Conservation (phyloP, 1,284 basidiomycete species). For the Sporisorium scitamineum region DNA sequence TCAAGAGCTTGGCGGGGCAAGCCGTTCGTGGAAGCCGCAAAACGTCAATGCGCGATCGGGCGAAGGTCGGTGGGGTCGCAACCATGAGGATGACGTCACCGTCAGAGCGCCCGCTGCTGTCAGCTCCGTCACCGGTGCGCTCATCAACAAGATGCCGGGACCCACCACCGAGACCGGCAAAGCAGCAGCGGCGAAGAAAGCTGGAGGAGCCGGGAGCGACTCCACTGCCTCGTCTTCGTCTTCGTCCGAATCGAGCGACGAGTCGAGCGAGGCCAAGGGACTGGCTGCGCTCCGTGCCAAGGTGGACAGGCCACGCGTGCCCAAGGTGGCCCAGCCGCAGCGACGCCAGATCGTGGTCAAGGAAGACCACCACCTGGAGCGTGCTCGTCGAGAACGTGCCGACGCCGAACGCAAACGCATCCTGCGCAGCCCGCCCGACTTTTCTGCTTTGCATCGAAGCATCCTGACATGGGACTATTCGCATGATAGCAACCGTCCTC, state of each 20-base stretch:
- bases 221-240: slow-evolving; percentile 63
- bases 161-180: slow-evolving; percentile 29
- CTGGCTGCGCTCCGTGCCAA: slow-evolving; percentile 74
- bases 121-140: slow-evolving; percentile 58
- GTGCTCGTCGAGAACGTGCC: slow-evolving; percentile 46
- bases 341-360: slow-evolving; percentile 80
- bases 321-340: slow-evolving; percentile 71
- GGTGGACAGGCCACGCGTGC: slow-evolving; percentile 58
- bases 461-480: slow-evolving; percentile 89
- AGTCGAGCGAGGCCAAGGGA: slow-evolving; percentile 72
- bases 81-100: slow-evolving; percentile 53
- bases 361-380: slow-evolving; percentile 71
- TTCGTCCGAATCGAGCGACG: slow-evolving; percentile 70
- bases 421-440: slow-evolving; percentile 83
- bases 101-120: slow-evolving; percentile 56
- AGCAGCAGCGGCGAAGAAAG: slow-evolving; percentile 30
- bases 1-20: slow-evolving; percentile 51
- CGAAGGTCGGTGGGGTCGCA: slow-evolving; percentile 42
- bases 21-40: slow-evolving; percentile 38
- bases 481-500: slow-evolving; percentile 74
- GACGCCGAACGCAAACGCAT: slow-evolving; percentile 71
- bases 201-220: slow-evolving; percentile 30
- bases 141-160: slow-evolving; percentile 43
- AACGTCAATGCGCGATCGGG: slow-evolving; percentile 44
- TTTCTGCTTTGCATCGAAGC: slow-evolving; percentile 81